Evolutionary conservation across 768 basidiomycete species (phyloP), one percentile per base, ranked within the genome.

Genomic region (Naganishia friedmannii): DNA sequence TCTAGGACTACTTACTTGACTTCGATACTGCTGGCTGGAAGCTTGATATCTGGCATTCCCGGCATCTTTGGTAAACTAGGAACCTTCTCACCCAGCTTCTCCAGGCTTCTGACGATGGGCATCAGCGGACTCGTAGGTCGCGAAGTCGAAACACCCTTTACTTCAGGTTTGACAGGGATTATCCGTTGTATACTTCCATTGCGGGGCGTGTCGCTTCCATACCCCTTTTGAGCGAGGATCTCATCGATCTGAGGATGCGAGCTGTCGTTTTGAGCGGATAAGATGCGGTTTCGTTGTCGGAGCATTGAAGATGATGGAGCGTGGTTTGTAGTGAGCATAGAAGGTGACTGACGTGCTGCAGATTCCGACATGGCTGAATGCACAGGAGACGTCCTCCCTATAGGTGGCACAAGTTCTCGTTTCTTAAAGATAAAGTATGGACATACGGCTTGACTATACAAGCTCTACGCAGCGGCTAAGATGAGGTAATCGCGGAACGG

Each of bases 1-100:
- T n/a, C n/a, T n/a, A n/a, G n/a, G n/a, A n/a, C n/a, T 17, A 63
- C 70, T 42, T 37, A 71, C 70, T 72, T 54, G 37, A 72, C 71
- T n/a, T 72, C 71, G 32, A 72, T 67, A 46, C 65, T 72, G n/a
- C 48, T 60, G 26, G 37, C 65, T 15, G 71, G 66, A 48, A 72
- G 45, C 58, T 72, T 66, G 45, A 72, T 63, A 19, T 68, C 65
- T 13, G 70, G 69, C 58, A 70, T 65, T 45, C 65, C 46, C 29
- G 48, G 65, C 70, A 71, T 67, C 66, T 63, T 54, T 45, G 70
- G 70, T 54, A 70, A 60, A 29, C 48, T 70, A 29, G 56, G 46
- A 37, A 69, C 48, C 34, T 42, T 58, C 34, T 69, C 68, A 9
- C 68, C 56, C 45, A 69, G 26, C 31, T 26, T 69, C 29, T 69